Base-by-base conservation (phyloP, 371 early-diverging fungal species). In the Haplosporangium sp. region DNA sequence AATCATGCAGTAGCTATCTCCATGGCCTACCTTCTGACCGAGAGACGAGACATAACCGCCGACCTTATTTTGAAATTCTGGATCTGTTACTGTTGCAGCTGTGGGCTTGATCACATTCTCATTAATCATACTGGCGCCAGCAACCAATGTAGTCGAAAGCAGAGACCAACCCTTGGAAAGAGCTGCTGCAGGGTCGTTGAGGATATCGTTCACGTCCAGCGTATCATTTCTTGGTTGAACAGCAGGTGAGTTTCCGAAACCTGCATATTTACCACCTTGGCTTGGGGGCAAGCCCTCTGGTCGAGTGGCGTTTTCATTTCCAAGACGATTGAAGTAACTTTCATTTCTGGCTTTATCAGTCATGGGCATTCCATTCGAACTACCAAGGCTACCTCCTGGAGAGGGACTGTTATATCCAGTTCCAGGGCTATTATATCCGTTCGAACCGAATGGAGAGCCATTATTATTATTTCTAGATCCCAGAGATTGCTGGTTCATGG, bases 181-280 rank as follows among this genome's bases (percentile, higher is more conserved):
- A 0, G 95, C 92, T 38, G 89, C 90, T 47, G 93, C 84, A 5
- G 98, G 96, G 73, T 97, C 96, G 57, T 93, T 92, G 58, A 96
- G 85, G 5, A 96, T 78, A 69, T 94, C 95, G 55, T 91, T 87
- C 42, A 91, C 67, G 73, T 89, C 90, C 39, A 87, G 77, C 20
- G 71, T 65, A 55, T 76, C 65, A 10, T 70, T 61, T 58, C 77
- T 72, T 8, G 69, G 72, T 19, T 75, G 83, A 56, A 77, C 69
- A 20, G 69, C 44, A 61, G 78, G 69, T 13, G 74, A 45, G 47
- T 90, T 94, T 61, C 97, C 97, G 76, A 96, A 97, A 1, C 97
- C 97, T 39, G 88, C 90, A 83, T 93, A 98, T 78, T 92, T 93
- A 35, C 98, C 98, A 42, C 98, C 97, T 84, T 96, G 96, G 69